Evolutionary conservation across 495 filamentous ascomycete species (phyloP).

Genomic region (Oidiodendron maius): DNA sequence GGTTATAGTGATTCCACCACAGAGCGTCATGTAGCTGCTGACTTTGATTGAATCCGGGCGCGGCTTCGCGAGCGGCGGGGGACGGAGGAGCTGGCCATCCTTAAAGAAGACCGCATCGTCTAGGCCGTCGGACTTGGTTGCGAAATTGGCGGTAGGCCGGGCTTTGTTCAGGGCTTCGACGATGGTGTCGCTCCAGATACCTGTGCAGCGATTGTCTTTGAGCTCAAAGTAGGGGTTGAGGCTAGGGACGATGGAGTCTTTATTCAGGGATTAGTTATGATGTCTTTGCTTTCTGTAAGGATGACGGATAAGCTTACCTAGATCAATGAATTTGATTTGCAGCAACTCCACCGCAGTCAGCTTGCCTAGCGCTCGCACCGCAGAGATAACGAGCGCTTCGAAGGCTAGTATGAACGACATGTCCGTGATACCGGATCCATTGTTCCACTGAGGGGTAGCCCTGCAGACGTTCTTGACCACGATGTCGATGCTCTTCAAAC

Average conservation of each 20-base stretch:
- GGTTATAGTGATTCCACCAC: background rate
- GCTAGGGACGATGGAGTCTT: conserved; percentile 48
- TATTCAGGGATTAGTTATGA: too few species aligned
- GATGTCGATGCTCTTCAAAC: conserved; percentile 59
- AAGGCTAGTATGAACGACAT: conserved; percentile 62
- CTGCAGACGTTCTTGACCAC: conserved; percentile 66
- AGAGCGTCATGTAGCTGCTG: background rate
- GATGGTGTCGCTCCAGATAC: conserved; percentile 65
- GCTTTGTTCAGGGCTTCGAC: conserved; percentile 45
- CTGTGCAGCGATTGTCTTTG: conserved; percentile 48
- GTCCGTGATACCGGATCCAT: conserved; percentile 61
- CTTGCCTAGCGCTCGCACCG: conserved; percentile 47
- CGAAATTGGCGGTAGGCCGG: conserved; percentile 48
- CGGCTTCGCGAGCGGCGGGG: background rate
- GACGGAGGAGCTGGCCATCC: conserved; percentile 28
- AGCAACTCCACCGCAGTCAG: conserved; percentile 50
- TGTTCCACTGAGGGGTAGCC: conserved; percentile 43
- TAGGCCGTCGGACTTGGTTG: conserved; percentile 52
- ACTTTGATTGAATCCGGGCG: background rate
- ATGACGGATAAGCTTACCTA: conserved; percentile 38
- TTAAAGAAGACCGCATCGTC: conserved; percentile 44
- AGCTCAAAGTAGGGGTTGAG: conserved; percentile 66
- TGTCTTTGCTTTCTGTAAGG: background rate
- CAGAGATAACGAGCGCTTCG: conserved; percentile 54
- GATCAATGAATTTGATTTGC: conserved; percentile 65